Evolutionary conservation across 768 basidiomycete genomes (phyloP), one percentile per base, ranked within the genome.

Genomic region (Termitomyces sp.): DNA sequence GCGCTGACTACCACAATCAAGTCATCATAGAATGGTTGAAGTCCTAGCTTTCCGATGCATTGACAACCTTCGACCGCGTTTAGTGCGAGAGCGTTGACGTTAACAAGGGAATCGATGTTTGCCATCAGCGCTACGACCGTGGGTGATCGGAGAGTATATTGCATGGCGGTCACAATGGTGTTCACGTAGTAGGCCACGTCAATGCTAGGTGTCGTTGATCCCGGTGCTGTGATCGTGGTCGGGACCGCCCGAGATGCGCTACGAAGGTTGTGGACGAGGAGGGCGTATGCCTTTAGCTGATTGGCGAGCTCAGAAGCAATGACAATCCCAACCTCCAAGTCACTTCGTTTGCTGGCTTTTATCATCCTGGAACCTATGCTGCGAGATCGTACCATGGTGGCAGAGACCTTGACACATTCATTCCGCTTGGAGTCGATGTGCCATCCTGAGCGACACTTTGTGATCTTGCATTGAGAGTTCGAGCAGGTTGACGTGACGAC

Each of bases 401-500:
- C 46, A 18, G 57, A n/a, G 32, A 50, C 36, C 26, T 56, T 56
- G 41, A 66, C 52, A 60, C 74, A 76, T 46, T 57, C 50, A 12
- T 54, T 63, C 33, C 55, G 60, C 35, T 63, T 54, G 4, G 59
- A 26, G 50, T 64, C 67, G 7, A 68, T 68, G 23, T 66, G 53
- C 70, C 71, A 74, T 10, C 70, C 72, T 13, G 64, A 57, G 28
- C 61, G 62, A 63, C 73, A 75, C 20, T 67, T 61, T 10, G 61
- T 63, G 33, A 74, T 62, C 18, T 69, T 55, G 57, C 75, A 76
- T 16, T 61, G 65, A 35, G 66, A 66, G 3, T 68, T 52, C 14
- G 62, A 61, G 54, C 74, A 75, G 5, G 58, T 60, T 13, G 68
- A 65, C 36, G 55, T 57, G 35, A 67, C 48, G 18, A 64, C 67